These are phyloP conservation scores for Botrytis hyacinthi DNA, from an alignment of 2,329 filamentous ascomycete genomes.

Conservation along the genomic window DNA sequence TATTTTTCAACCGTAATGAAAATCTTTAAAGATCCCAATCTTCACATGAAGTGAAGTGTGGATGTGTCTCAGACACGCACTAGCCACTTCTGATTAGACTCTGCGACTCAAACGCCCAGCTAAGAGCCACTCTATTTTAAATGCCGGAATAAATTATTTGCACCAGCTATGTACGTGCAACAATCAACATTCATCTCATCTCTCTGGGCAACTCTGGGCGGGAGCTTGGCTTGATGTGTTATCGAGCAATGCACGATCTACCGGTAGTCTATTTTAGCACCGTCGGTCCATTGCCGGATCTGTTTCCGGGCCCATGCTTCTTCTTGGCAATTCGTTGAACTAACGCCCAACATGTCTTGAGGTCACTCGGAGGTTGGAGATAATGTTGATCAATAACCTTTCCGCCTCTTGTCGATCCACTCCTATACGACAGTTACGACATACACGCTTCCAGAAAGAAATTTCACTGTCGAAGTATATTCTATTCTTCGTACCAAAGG, in stretches of 20 bases:
- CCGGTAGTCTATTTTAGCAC: slow-evolving; percentile 5
- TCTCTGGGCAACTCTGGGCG: not conserved
- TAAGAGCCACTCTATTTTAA: not conserved
- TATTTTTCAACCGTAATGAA: slow-evolving; percentile 1
- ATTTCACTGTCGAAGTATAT: not conserved
- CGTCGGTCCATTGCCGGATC: slow-evolving; percentile 2
- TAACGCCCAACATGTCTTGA: slow-evolving; percentile 8
- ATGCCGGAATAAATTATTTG: not conserved
- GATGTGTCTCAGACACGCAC: not conserved
- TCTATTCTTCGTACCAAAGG: not conserved
- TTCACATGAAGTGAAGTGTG: slow-evolving; percentile 11
- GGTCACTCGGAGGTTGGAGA: not conserved
- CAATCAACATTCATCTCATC: not conserved
- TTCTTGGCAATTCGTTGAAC: slow-evolving; percentile 2
- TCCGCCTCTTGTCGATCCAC: not conserved
- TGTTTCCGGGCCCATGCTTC: slow-evolving; percentile 1
- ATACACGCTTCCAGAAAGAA: not conserved
- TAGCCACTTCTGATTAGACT: not conserved
- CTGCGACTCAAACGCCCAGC: not conserved
- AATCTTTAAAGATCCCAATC: slow-evolving; percentile 13
- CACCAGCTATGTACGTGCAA: not conserved
- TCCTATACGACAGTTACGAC: not conserved
- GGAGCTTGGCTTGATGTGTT: not conserved
- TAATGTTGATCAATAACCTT: not conserved
- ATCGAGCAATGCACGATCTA: not conserved